These are phyloP conservation scores for Houttuynia cordata DNA, from an alignment of 164 flowering plant species.

Conservation along the genomic window DNA sequence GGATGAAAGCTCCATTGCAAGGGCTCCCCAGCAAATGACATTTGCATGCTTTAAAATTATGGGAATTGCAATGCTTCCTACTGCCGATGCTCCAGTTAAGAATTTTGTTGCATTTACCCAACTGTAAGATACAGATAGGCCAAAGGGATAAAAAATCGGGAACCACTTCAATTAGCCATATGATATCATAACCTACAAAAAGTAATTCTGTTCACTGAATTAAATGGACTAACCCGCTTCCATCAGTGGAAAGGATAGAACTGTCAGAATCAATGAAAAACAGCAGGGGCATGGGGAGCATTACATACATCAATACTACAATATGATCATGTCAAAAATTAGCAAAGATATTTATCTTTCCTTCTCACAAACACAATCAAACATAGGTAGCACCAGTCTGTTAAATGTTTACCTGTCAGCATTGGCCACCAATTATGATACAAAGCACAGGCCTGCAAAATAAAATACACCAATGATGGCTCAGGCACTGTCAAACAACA, in stretches of 20 bases:
- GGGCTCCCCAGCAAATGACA: constrained; percentile 90
- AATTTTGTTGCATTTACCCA: constrained; percentile 85
- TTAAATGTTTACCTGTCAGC: constrained; percentile 48
- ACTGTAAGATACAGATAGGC: constrained; percentile 20
- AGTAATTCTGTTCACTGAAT: not conserved
- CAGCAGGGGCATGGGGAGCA: constrained; percentile 84
- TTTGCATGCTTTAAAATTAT: constrained; percentile 82
- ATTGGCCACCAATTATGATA: constrained; percentile 98
- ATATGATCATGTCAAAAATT: too few relatives aligned
- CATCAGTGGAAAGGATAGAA: constrained; percentile 37
- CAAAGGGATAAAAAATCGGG: not conserved
- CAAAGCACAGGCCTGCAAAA: constrained; percentile 87
- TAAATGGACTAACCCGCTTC: constrained; percentile 43
- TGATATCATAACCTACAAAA: too few relatives aligned
- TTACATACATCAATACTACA: constrained; percentile 75
- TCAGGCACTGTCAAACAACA: too few relatives aligned
- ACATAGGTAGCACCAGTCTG: not conserved
- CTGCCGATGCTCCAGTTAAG: constrained; percentile 71
- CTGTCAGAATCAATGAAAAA: constrained; percentile 59
- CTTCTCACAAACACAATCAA: not conserved
- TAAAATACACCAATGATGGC: not conserved
- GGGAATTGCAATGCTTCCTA: constrained; percentile 95
- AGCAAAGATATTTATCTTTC: not conserved
- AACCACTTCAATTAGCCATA: not conserved
- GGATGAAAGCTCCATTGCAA: constrained; percentile 77